phyloP scores from a whole-genome alignment of 495 filamentous ascomycete genomes.

The Paragyromitra xinjiangensis region DNA sequence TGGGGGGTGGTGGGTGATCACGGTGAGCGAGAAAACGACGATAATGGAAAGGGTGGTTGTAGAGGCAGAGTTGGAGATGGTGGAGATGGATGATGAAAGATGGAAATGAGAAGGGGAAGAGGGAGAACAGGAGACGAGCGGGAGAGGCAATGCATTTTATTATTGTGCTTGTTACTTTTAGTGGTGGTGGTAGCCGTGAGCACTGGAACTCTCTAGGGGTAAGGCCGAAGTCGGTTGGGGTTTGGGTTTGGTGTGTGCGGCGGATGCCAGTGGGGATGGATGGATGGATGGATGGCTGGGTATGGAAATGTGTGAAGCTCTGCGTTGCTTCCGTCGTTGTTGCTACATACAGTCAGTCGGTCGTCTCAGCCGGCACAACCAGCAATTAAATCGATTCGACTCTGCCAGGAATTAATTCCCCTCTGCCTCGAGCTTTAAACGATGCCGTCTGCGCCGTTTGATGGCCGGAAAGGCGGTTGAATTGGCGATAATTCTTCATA shows the following conservation, averaged over 20 bases:
- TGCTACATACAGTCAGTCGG: slow-evolving; percentile 24
- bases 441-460: slow-evolving; percentile 13
- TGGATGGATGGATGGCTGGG: slow-evolving; percentile 44
- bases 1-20: slow-evolving; percentile 6
- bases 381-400: slow-evolving; percentile 6
- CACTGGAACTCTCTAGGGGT: slow-evolving; percentile 57
- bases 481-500: slow-evolving; percentile 33
- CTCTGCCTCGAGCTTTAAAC: slow-evolving; percentile 31
- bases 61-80: slow-evolving; percentile 43
- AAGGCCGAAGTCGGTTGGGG: slow-evolving; percentile 56
- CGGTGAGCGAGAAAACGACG: slow-evolving; percentile 35
- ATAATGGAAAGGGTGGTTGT: slow-evolving; percentile 26
- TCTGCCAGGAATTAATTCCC: slow-evolving; percentile 14
- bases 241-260: slow-evolving; percentile 55
- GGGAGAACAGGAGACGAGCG: slow-evolving; percentile 52
- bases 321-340: slow-evolving; percentile 52
- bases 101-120: slow-evolving; percentile 37
- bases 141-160: slow-evolving; percentile 57
- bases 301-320: slow-evolving; percentile 55
- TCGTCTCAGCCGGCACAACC: slow-evolving; percentile 51
- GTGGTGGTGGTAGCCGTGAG: slow-evolving; percentile 57
- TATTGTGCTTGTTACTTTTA: slow-evolving; percentile 57
- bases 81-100: slow-evolving; percentile 44
- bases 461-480: slow-evolving; percentile 21
- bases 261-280: slow-evolving; percentile 49